A percentile compares a stretch with the other conserved stretches of the same genome.
Evolutionary conservation across 2,329 filamentous ascomycete species (phyloP).

Genomic region (Chaetomiaceae sp.): DNA sequence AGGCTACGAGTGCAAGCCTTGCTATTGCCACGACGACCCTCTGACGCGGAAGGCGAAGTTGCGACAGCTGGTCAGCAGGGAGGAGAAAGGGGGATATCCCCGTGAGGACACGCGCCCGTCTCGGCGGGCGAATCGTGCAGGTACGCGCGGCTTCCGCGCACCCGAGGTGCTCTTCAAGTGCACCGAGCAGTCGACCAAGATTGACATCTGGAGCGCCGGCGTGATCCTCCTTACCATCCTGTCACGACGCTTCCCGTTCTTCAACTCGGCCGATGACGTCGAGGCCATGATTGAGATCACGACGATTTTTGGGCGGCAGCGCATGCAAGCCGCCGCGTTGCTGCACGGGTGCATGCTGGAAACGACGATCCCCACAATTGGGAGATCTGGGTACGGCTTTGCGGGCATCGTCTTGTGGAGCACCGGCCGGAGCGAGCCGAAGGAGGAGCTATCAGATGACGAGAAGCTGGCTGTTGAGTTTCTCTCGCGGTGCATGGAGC

Average conservation of each 20-base stretch:
- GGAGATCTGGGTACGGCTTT: constrained; percentile 75
- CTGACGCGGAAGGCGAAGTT: constrained; percentile 54
- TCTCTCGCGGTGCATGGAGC: constrained; percentile 65
- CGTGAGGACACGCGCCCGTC: constrained; percentile 86
- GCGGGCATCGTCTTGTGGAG: constrained; percentile 97
- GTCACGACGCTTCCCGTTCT: constrained; percentile 90
- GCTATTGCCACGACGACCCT: constrained; percentile 68
- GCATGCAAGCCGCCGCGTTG: constrained; percentile 77
- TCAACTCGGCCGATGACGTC: constrained; percentile 97
- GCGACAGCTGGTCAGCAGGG: constrained; percentile 52
- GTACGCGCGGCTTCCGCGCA: constrained; percentile 90
- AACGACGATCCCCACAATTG: constrained; percentile 86
- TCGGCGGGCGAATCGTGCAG: constrained; percentile 86
- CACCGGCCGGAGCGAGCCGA: constrained; percentile 61
- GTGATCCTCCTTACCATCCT: constrained; percentile 97
- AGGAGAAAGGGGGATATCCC: constrained; percentile 65
- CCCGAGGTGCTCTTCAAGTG: constrained; percentile 97
- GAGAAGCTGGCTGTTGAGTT: constrained; percentile 72
- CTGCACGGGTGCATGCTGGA: constrained; percentile 91
- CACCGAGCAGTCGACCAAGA: constrained; percentile 86
- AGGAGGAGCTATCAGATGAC: constrained; percentile 51
- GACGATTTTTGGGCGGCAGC: constrained; percentile 81
- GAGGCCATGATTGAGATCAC: constrained; percentile 97
- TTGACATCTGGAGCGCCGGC: constrained; percentile 95
- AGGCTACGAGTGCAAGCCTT: constrained; percentile 71